Percentiles rank a stretch among this genome's conserved stretches.
phyloP scores from a whole-genome alignment of 257 asterid species.

The Nicotiana tomentosiformis region DNA sequence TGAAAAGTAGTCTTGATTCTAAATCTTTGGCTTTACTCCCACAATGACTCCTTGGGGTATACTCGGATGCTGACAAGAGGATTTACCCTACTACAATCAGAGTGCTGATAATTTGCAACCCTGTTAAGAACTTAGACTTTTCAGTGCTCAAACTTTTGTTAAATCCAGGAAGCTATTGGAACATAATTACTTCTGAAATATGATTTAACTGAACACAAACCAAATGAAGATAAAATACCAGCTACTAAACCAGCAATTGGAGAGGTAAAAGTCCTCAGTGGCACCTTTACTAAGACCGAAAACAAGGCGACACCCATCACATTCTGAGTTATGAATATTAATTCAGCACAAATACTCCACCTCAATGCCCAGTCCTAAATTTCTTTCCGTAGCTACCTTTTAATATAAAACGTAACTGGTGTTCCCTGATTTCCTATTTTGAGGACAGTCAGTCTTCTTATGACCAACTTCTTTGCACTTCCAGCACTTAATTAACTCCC shows the following conservation, averaged over 20 bases:
- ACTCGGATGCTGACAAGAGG: neutral
- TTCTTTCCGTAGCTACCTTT: neutral
- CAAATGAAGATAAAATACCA: neutral
- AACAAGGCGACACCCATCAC: neutral
- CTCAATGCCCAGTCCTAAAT: neutral
- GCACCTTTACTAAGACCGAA: neutral
- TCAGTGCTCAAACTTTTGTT: neutral
- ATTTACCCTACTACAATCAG: neutral
- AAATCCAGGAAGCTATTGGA: neutral
- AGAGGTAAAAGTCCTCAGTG: neutral
- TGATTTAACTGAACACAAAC: neutral
- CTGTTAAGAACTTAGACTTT: neutral
- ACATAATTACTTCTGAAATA: neutral
- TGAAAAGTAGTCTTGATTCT: neutral
- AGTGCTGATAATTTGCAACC: neutral
- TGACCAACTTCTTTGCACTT: neutral
- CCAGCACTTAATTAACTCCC: neutral
- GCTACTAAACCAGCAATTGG: neutral
- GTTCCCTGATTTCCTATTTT: neutral
- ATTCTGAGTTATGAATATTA: neutral
- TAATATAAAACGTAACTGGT: neutral
- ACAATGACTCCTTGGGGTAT: neutral
- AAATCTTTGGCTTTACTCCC: neutral
- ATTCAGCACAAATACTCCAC: neutral
- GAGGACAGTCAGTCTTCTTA: neutral